phyloP scores from a whole-genome alignment of 2,329 filamentous ascomycete genomes.

The Hortaea sp. region DNA sequence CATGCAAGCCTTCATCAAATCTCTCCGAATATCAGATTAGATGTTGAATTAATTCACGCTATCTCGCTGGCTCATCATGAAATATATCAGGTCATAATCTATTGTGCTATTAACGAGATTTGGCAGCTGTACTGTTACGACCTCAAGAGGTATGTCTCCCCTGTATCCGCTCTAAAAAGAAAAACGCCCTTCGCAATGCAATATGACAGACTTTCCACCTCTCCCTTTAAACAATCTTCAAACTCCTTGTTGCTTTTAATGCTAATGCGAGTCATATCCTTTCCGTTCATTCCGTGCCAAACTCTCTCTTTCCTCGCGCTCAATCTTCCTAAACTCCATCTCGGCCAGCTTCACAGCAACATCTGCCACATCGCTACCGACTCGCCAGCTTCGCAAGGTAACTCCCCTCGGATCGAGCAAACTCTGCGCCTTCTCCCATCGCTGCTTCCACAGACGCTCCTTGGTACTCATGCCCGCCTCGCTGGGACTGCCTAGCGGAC shows the following conservation, averaged over 20 bases:
- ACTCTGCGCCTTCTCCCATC: conserved; percentile 55
- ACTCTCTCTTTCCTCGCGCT: background rate
- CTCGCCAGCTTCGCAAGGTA: conserved; percentile 61
- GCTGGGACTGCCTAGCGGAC: conserved; percentile 21
- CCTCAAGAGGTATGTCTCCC: no score
- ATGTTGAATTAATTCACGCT: no score
- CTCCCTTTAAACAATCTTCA: background rate
- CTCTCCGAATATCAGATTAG: no score
- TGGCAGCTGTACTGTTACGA: no score
- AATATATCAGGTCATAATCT: no score
- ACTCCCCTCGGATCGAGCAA: conserved; percentile 57
- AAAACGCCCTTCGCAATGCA: no score
- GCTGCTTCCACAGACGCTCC: conserved; percentile 59
- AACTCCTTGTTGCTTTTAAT: background rate
- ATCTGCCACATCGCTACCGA: conserved; percentile 57
- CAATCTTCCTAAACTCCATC: conserved; percentile 36
- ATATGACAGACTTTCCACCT: background rate
- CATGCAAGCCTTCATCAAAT: no score
- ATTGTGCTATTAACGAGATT: no score
- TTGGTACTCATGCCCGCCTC: conserved; percentile 49
- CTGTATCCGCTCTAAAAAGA: no score
- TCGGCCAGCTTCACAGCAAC: conserved; percentile 58
- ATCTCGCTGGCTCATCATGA: no score
- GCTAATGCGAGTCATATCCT: background rate
- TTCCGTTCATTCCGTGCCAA: background rate